Conservation (phyloP, 441 rosid species). For the Gossypium aridum region DNA sequence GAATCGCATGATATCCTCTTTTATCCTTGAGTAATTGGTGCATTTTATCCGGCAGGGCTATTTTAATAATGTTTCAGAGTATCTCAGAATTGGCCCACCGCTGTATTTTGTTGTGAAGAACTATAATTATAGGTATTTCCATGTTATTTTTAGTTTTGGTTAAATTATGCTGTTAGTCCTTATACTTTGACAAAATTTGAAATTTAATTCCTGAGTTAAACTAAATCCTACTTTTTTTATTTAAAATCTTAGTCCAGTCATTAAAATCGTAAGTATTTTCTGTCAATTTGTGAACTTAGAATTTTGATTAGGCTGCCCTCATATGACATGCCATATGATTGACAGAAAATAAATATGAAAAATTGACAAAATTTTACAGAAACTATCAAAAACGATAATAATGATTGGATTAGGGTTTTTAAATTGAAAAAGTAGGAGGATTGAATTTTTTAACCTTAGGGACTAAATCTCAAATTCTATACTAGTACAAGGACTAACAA, state of each 20-base stretch:
- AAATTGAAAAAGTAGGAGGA: neutral
- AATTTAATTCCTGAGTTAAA: neutral
- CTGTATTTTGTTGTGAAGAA: slow-evolving; percentile 89
- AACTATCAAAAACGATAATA: neutral
- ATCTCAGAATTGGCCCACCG: slow-evolving; percentile 95
- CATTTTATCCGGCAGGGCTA: slow-evolving; percentile 58
- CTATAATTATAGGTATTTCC: slow-evolving; percentile 77
- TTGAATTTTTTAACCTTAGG: neutral
- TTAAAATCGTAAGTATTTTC: neutral
- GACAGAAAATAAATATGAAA: neutral
- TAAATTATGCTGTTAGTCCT: neutral
- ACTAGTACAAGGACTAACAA: neutral
- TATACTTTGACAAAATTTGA: neutral
- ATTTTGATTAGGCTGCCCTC: neutral
- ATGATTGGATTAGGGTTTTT: neutral
- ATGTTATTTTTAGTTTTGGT: slow-evolving; percentile 10
- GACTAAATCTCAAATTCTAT: neutral
- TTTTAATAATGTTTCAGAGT: slow-evolving; percentile 70
- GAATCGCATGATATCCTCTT: neutral
- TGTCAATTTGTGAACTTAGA: neutral
- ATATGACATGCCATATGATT: neutral
- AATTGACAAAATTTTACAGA: neutral
- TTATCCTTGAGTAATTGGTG: slow-evolving; percentile 18
- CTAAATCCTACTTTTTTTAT: neutral
- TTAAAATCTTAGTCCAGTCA: neutral